Base-by-base conservation (phyloP, 768 basidiomycete species). In the Cyclocybe cylindracea region DNA sequence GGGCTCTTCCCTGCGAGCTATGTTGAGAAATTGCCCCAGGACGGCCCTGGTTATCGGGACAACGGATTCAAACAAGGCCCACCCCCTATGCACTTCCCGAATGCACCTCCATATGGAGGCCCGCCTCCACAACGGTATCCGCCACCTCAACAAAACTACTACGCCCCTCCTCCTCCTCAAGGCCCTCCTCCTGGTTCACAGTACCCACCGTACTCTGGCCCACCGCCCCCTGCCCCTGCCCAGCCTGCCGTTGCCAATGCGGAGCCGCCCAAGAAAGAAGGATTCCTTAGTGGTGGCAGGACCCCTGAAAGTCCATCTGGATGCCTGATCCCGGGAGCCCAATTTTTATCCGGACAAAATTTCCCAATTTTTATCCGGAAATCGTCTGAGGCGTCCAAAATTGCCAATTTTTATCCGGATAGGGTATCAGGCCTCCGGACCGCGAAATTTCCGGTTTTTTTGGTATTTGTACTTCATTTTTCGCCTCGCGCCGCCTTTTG, bases 1-100 rank as follows among this genome's bases (percentile, higher is more conserved):
- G 91, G 85, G 13, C 74, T 92, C 33, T 91, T 94, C 70, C 92
- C 91, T 0, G 77, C 86, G 14, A 84, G 82, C 57, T 78, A 89
- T 50, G 87, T 89, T 37, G 83, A 87, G 68, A 80, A 78, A 57
- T 51, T 85, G 29, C 46, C 48, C 14, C 24, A 2, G 5, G 61
- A 61, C 18, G 53, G 68, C 4, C 11, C 34, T 51, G 37, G 37
- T 16, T 39, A 18, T 39, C 41, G 40, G 4, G 46, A 40, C 10
- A 43, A 51, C 4, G 48, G 52, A 7, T 46, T 51, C 11, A 57
- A 59, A 16, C 54, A 58, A 11, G 14, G 24, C 16, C 53, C 51
- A 29, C 59, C 39, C 37, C 58, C 55, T 44, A 57, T 34, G n/a
- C 51, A 46, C 47, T 50, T 43, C 45, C 48, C 37, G 47, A 53